Evolutionary conservation across 805 yeast species (phyloP).

Genomic region (Torulaspora gathmanii): DNA sequence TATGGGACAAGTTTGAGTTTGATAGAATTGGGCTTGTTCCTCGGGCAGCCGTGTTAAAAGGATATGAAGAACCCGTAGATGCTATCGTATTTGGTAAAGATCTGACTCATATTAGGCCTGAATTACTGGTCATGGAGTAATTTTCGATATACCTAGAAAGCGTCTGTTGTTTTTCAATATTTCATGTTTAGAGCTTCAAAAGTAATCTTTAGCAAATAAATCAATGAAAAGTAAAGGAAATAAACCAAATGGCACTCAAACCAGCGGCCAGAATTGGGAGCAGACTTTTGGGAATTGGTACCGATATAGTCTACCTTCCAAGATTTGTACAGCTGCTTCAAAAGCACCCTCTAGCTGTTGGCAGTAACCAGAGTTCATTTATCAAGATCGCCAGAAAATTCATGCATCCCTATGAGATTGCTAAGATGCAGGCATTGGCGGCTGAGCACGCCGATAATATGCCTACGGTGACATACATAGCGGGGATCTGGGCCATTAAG

Average conservation of each 20-base stretch:
- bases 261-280: background rate
- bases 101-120: conserved; percentile 35
- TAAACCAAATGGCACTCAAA: background rate
- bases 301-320: conserved; percentile 31
- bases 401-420: conserved; percentile 22
- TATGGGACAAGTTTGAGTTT: conserved; percentile 84
- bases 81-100: conserved; percentile 76
- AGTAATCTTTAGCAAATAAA: background rate
- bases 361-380: conserved; percentile 7
- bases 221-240: background rate
- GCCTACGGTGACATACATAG: conserved; percentile 16
- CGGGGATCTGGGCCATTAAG: conserved; percentile 35
- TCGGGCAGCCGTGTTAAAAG: conserved; percentile 70
- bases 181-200: background rate
- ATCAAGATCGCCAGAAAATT: conserved; percentile 24
- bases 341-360: conserved; percentile 12
- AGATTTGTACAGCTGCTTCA: conserved; percentile 20
- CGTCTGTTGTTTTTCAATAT: background rate
- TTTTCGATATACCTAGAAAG: too few species aligned
- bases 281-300: conserved; percentile 26
- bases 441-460: background rate
- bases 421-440: conserved; percentile 16
- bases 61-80: conserved; percentile 57
- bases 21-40: conserved; percentile 70
- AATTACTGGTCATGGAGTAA: conserved; percentile 15